phyloP scores from a whole-genome alignment of 2,329 filamentous ascomycete genomes.

The Trichoderma hamatum region DNA sequence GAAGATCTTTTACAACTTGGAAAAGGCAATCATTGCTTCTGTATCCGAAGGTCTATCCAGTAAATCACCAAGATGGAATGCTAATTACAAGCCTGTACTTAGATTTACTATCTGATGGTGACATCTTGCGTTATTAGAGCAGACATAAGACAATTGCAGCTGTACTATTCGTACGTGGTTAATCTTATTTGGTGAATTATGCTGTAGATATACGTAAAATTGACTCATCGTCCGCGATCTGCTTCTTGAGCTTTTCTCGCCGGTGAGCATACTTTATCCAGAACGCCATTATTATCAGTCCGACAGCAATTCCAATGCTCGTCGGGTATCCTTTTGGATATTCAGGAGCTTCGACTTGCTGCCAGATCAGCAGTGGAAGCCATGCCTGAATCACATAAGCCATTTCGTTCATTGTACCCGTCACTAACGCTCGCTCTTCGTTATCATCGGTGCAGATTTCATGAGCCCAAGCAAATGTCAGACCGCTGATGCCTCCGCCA shows the following conservation, averaged over 20 bases:
- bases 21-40: no score
- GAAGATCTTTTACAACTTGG: background rate
- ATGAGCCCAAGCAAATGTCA: conserved; percentile 54
- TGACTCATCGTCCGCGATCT: background rate
- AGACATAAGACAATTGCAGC: no score
- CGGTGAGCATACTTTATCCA: conserved; percentile 50
- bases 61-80: background rate
- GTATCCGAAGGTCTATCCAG: no score
- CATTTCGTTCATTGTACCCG: conserved; percentile 69
- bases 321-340: conserved; percentile 66
- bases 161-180: background rate
- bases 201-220: background rate
- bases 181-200: background rate
- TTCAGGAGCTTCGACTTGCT: conserved; percentile 62
- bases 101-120: background rate
- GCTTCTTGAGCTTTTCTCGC: conserved; percentile 39
- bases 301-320: conserved; percentile 51
- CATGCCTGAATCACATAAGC: conserved; percentile 71
- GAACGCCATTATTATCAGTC: conserved; percentile 55
- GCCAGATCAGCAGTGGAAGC: conserved; percentile 68
- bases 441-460: conserved; percentile 56
- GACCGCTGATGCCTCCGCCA: conserved; percentile 50
- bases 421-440: conserved; percentile 68
- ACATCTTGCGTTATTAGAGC: background rate
- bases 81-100: background rate